phyloP scores from a whole-genome alignment of 345 rosid species.

The Viola odorata region DNA sequence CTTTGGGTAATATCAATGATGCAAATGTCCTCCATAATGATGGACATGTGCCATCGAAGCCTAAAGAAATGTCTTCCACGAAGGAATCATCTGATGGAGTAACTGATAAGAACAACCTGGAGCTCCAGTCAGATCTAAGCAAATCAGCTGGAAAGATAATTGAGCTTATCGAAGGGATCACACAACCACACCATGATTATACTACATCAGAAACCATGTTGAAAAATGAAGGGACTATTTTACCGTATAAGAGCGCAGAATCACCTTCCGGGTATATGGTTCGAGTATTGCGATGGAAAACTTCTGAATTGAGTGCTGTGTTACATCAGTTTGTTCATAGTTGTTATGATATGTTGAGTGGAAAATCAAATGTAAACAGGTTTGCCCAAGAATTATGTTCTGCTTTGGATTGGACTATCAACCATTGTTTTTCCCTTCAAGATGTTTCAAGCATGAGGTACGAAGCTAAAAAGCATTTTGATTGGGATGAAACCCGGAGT shows the following conservation, averaged over 20 bases:
- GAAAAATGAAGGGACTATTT: constrained; percentile 37
- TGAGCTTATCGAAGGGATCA: constrained; percentile 64
- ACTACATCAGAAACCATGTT: constrained; percentile 20
- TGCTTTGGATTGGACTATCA: constrained; percentile 76
- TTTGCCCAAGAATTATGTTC: constrained; percentile 54
- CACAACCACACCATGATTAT: constrained; percentile 25
- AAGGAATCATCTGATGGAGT: constrained; percentile 17
- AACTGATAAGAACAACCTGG: constrained; percentile 22
- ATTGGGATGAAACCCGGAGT: constrained; percentile 62
- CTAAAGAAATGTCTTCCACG: constrained; percentile 18
- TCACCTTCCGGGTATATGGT: constrained; percentile 56
- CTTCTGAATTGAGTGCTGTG: constrained; percentile 50
- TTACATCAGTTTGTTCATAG: constrained; percentile 54
- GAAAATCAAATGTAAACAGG: constrained; percentile 49
- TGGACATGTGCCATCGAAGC: constrained; percentile 21
- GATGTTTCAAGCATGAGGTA: constrained; percentile 89
- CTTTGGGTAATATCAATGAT: constrained; percentile 32
- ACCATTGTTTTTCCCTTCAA: constrained; percentile 86
- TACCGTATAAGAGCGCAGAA: constrained; percentile 37
- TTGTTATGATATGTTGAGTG: constrained; percentile 58
- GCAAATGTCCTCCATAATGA: constrained; percentile 15
- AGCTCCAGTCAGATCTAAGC: constrained; percentile 36
- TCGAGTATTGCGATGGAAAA: constrained; percentile 88
- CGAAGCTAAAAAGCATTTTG: constrained; percentile 53
- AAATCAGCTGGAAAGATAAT: constrained; percentile 52